A percentile compares a stretch with the other conserved stretches of the same genome.
Evolutionary conservation across 2,329 filamentous ascomycete genomes (phyloP).

Genomic region (Celoporthe dispersa): DNA sequence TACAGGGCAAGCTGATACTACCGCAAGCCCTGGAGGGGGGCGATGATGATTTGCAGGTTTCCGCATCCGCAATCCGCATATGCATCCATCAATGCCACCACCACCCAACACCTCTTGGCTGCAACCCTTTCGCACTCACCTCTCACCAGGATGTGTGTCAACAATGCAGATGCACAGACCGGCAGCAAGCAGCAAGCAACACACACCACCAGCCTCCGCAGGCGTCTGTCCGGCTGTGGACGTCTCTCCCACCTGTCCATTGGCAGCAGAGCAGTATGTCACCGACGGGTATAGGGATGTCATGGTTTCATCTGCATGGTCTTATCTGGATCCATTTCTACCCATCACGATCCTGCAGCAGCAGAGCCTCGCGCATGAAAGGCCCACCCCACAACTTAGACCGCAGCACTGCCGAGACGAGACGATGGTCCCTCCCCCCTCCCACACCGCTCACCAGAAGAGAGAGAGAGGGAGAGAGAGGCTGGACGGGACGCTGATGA

Average conservation of each 20-base stretch:
- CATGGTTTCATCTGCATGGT: not conserved
- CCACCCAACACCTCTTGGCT: constrained; percentile 8
- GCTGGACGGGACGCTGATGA: not conserved
- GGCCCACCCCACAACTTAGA: not conserved
- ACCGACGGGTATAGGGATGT: not conserved
- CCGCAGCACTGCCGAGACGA: constrained; percentile 1
- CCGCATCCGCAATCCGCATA: not conserved
- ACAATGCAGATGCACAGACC: not conserved
- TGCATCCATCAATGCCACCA: not conserved
- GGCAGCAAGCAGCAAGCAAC: no score
- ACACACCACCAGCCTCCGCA: no score
- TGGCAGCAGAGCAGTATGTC: not conserved
- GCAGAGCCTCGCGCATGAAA: not conserved
- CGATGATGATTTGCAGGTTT: constrained; percentile 24
- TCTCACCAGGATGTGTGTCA: not conserved
- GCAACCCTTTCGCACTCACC: not conserved
- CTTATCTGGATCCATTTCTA: no score
- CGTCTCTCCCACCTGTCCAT: not conserved
- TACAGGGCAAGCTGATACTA: not conserved
- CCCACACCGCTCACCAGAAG: not conserved
- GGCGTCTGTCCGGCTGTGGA: no score
- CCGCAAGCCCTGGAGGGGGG: not conserved
- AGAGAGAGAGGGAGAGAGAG: not conserved
- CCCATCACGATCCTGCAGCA: not conserved
- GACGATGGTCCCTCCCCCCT: not conserved